Evolutionary conservation across 345 rosid genomes (phyloP), one percentile per base, ranked within the genome.

Genomic region (Eucalyptus dawsonii): DNA sequence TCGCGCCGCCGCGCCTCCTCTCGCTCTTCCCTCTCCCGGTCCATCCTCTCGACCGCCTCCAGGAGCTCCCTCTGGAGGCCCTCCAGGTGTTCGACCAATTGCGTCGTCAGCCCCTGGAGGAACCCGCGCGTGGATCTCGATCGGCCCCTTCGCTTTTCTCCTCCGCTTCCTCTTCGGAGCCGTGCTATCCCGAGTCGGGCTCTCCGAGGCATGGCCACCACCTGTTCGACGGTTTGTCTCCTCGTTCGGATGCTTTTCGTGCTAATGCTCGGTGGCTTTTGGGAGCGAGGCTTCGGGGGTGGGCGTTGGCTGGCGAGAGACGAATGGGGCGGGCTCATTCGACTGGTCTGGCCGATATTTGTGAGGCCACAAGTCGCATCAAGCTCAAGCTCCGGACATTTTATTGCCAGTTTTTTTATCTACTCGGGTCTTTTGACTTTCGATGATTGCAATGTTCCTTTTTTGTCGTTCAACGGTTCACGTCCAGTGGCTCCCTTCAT

Each of bases 11-110:
- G 67, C 42, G 85, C 89, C 67, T 92, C 94, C 56, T 94, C 95
- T 87, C 92, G 90, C 90, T 89, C 87, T 14, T 81, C 81, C 87
- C 94, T 93, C 81, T 91, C 94, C 51, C 58, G 90, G 24, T 91
- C 94, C 90, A 94, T 90, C 80, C 88, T 93, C 85, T 93, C 94
- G 29, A 94, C 90, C 69, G 89, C 93, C 89, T 93, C 93, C 87
- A 93, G 29, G 91, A 92, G 91, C 86, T 91, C 92, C 67, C 86
- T 89, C 54, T 92, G 93, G 86, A 93, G 90, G 80, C 62, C 86
- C 45, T 94, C 95, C 90, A 94, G 96, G 81, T 92, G 96, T 88
- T 92, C 93, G 89, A 90, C 90, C 87, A 93, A 92, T 76, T 88
- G 92, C 93, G 92, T 91, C 89, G 93, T 91, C 87, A 94, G 86